A percentile compares a stretch with the other conserved stretches of the same genome.
Conservation (phyloP, 2,329 filamentous ascomycete species). For the Trichoderma sp. region DNA sequence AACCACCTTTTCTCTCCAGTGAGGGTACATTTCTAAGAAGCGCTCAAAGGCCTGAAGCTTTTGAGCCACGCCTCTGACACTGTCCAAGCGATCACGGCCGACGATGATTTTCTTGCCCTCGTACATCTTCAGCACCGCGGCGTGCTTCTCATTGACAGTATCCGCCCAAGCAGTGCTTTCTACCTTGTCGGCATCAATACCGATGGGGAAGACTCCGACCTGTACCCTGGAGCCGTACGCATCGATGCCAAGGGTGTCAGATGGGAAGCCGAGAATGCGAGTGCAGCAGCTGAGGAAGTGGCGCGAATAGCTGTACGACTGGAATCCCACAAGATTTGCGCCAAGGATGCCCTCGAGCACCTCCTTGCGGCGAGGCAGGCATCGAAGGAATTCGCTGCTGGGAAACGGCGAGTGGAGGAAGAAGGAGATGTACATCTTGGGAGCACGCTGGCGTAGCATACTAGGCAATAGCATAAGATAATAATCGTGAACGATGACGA, state of each 20-base stretch:
- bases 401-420: conserved; percentile 94
- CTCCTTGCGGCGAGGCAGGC: conserved; percentile 84
- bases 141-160: conserved; percentile 69
- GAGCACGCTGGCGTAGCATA: conserved; percentile 80
- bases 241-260: conserved; percentile 80
- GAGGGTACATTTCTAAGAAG: conserved; percentile 85
- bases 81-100: conserved; percentile 89
- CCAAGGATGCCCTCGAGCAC: conserved; percentile 87
- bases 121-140: conserved; percentile 74
- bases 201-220: conserved; percentile 92
- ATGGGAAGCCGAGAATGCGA: conserved; percentile 85
- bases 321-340: conserved; percentile 91
- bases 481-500: conserved; percentile 93
- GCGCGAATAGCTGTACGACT: conserved; percentile 91
- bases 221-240: conserved; percentile 87
- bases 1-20: conserved; percentile 90
- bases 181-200: conserved; percentile 84
- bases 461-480: conserved; percentile 87
- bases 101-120: conserved; percentile 94
- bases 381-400: conserved; percentile 92
- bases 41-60: conserved; percentile 93
- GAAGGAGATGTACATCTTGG: conserved; percentile 92
- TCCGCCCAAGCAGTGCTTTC: conserved; percentile 73
- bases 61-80: conserved; percentile 89
- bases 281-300: conserved; percentile 96